Base-by-base conservation (phyloP, 1,284 basidiomycete species). In the Coniophora puteana region DNA sequence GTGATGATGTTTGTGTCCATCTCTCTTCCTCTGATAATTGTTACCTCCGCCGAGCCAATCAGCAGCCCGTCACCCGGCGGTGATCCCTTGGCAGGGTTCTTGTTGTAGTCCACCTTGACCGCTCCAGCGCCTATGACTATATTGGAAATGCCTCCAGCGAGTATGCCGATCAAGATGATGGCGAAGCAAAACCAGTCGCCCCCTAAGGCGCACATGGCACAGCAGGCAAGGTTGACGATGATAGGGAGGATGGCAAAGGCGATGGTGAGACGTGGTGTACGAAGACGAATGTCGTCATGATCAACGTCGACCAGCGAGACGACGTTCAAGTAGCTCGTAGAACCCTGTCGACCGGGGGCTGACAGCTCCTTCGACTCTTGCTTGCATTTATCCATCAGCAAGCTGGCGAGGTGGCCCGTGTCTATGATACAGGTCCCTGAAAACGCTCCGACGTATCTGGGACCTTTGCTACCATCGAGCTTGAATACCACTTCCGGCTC, bases 391-490 rank as follows among this genome's bases (percentile, higher is more conserved):
- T 49, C 34, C 45, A 57, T 43, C 12, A 55, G 41, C 22, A 61
- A 33, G 34, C 50, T 45, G 2, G 40, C 61, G 1, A 61, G 38
- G 36, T 62, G 56, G 3, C 52, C 43, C 3, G 51, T 52, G 2
- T 53, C 33, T 2, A 26, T n/a, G 48, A 63, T 42, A 14, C 31
- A 27, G 21, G 59, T 58, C 21, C 50, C 52, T 14, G 49, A 56
- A n/a, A 54, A 27, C 11, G 46, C 40, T 14, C 47, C 61, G 13
- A 46, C 31, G 30, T 51, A 53, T 25, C 40, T 26, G 13, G 62
- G 62, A 4, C 61, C 59, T 2, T 26, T 36, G 38, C 51, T 47
- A 3, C 59, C 59, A 23, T 60, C 62, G 10, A 63, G 45, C 3
- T 45, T 55, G 16, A 64, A 57, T 8, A 50, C 41, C 10, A 47